phyloP scores from a whole-genome alignment of 2,329 filamentous ascomycete genomes.

The Colletotrichum sp. region DNA sequence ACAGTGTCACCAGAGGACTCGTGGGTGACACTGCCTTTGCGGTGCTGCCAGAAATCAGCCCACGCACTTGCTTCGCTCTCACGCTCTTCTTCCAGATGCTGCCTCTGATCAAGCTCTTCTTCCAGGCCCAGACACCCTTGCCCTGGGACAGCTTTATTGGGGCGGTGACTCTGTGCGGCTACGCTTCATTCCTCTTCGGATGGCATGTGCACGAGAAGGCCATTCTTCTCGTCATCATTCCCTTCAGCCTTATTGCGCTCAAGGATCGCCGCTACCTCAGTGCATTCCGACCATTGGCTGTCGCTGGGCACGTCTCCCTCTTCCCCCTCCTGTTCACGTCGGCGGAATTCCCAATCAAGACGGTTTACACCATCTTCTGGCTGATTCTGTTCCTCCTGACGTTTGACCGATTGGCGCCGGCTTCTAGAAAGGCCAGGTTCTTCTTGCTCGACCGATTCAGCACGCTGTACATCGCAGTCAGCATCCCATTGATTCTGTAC shows the following conservation, averaged over 20 bases:
- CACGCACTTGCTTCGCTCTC: conserved; percentile 79
- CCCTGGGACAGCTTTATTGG: conserved; percentile 91
- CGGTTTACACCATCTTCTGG: conserved; percentile 92
- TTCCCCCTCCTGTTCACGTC: conserved; percentile 94
- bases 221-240: conserved; percentile 90
- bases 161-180: conserved; percentile 89
- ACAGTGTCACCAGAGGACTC: conserved; percentile 89
- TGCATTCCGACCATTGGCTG: conserved; percentile 89
- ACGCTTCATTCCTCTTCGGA: conserved; percentile 95
- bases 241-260: conserved; percentile 90
- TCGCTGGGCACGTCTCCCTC: conserved; percentile 92
- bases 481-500: conserved; percentile 88
- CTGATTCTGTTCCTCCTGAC: conserved; percentile 82
- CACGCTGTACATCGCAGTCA: conserved; percentile 85
- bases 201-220: conserved; percentile 99
- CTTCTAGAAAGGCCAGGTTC: conserved; percentile 77
- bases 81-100: conserved; percentile 84
- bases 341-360: conserved; percentile 93
- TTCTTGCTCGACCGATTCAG: conserved; percentile 93
- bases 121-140: conserved; percentile 60
- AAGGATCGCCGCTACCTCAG: conserved; percentile 89
- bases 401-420: conserved; percentile 88
- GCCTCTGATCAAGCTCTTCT: conserved; percentile 82
- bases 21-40: conserved; percentile 95
- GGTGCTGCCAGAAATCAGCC: conserved; percentile 85